Base-by-base conservation (phyloP, 2,329 filamentous ascomycete species). In the Neofusicoccum parvum region DNA sequence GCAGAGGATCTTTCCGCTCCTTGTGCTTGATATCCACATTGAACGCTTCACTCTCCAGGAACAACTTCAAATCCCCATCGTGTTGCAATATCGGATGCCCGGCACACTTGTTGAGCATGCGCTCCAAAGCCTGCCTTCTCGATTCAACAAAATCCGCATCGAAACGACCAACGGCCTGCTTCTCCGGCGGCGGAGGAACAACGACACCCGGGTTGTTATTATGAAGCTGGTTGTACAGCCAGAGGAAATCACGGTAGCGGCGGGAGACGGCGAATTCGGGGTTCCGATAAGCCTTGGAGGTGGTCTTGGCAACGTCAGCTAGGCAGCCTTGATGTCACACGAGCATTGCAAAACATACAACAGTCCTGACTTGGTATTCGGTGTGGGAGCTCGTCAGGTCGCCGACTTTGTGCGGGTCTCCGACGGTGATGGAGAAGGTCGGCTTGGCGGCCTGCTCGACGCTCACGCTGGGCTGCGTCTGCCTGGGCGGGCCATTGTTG, bases 21-120 rank as follows among this genome's bases (percentile, higher is more conserved):
- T 97, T 97, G 80, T 99, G 95, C 83, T 98, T 99, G 74, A 99
- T 89, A 73, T 99, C 95, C 43, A 97, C 87, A 73, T 93, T 97
- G 82, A 99, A 97, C 0, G 93, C 85, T 72, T 99, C 95, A 75
- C 94, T 98, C 79, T 99, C 95, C 14, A 99, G 82, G 79, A 99
- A 99, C 5, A 98, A 88, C 81, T 99, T 99, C 68, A 99, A 80
- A 74, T 99, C 95, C 5, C 87, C 89, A 74, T 99, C 95, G 72
- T 97, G 92, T 75, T 98, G 95, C 69, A 99, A 83, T 39, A 93
- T 91, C 7, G 92, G 90, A 76, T 99, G 95, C 11, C 88, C 87
- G 2, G 94, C 92, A 67, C 89, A 95, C 83, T 97, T 98, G 86
- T 97, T 98, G 64, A 97, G 83, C 95, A 99, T 99, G 76, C 95